These are phyloP conservation scores for Aureoboletus auriporus DNA, from an alignment of 768 basidiomycete species.

Conservation along the genomic window DNA sequence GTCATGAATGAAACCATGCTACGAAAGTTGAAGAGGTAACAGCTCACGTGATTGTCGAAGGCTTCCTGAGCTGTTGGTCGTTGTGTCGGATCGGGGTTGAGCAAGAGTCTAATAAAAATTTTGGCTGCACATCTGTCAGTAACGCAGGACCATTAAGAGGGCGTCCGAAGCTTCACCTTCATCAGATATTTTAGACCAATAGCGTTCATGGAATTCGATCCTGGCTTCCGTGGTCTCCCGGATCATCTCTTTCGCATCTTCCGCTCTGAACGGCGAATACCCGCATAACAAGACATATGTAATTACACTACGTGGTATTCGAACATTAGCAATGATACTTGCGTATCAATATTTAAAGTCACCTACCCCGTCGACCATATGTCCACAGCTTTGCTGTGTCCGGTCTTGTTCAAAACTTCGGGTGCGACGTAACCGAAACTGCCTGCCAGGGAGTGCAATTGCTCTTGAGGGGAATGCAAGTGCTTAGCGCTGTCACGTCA, in stretches of 20 bases:
- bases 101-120: constrained; percentile 67
- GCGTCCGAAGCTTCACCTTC: constrained; percentile 46
- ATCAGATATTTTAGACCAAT: constrained; percentile 86
- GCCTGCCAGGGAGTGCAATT: constrained; percentile 68
- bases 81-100: constrained; percentile 65
- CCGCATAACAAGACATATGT: constrained; percentile 94
- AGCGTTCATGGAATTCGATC: constrained; percentile 89
- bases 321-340: background rate
- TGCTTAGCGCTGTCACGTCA: constrained; percentile 68
- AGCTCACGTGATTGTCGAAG: constrained; percentile 56
- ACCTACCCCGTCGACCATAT: constrained; percentile 88
- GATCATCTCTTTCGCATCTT: constrained; percentile 69
- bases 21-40: background rate
- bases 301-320: constrained; percentile 59
- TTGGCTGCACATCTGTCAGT: constrained; percentile 54
- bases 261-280: constrained; percentile 90
- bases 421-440: constrained; percentile 92
- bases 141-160: background rate
- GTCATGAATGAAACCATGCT: background rate
- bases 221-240: constrained; percentile 82
- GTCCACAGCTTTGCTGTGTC: constrained; percentile 91
- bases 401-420: constrained; percentile 74
- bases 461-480: constrained; percentile 65
- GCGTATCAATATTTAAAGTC: background rate
- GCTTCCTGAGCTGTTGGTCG: constrained; percentile 77